phyloP scores from a whole-genome alignment of 768 basidiomycete species.

The Russula olivacea region DNA sequence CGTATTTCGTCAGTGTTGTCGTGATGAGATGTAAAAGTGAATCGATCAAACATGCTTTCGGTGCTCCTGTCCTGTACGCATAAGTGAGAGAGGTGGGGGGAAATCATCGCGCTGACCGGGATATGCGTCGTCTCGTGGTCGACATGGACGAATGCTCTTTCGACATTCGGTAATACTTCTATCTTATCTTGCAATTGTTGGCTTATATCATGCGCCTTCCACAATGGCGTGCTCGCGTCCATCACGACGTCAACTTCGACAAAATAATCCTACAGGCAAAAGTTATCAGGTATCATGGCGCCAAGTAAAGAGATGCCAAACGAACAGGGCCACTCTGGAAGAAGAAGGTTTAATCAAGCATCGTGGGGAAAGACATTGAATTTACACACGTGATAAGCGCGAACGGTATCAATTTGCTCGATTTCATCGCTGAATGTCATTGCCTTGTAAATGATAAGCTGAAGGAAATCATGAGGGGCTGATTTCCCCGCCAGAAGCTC shows the following conservation, averaged over 20 bases:
- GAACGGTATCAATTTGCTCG: constrained; percentile 81
- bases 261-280: constrained; percentile 61
- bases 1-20: neutral
- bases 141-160: constrained; percentile 90
- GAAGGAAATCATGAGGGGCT: constrained; percentile 84
- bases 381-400: constrained; percentile 78
- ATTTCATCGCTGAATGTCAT: constrained; percentile 86
- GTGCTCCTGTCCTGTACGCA: constrained; percentile 36
- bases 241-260: constrained; percentile 96
- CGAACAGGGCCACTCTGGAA: constrained; percentile 66
- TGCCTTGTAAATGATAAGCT: constrained; percentile 88
- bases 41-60: constrained; percentile 33
- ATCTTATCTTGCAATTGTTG: constrained; percentile 85
- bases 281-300: constrained; percentile 3
- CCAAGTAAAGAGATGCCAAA: constrained; percentile 5
- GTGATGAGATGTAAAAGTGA: neutral
- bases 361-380: neutral
- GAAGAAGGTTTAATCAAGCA: neutral
- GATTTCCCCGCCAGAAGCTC: constrained; percentile 86
- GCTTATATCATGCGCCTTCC: constrained; percentile 82
- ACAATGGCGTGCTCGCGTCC: constrained; percentile 80
- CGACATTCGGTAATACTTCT: constrained; percentile 84
- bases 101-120: constrained; percentile 39
- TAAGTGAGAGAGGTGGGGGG: constrained; percentile 1
- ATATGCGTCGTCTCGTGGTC: constrained; percentile 88